Evolutionary conservation across 768 basidiomycete species (phyloP), one percentile per base, ranked within the genome.

Genomic region (Udeniomyces megalosporus): DNA sequence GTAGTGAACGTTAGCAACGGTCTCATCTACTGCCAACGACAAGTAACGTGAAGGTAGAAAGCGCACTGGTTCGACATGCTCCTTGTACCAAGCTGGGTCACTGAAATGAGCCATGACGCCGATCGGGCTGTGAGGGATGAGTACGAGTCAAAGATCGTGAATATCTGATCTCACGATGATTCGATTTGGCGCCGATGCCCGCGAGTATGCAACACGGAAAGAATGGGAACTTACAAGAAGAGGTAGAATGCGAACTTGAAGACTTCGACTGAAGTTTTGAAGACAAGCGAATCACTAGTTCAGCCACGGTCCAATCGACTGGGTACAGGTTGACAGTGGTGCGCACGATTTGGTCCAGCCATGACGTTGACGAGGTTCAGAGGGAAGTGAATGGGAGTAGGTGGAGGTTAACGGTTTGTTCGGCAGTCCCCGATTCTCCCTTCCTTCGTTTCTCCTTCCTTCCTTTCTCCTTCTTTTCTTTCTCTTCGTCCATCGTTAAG

Each of bases 191-290:
- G n/a, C n/a, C n/a, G n/a, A n/a, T n/a, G n/a, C n/a, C n/a, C n/a
- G n/a, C n/a, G n/a, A n/a, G n/a, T n/a, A n/a, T n/a, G n/a, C n/a
- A n/a, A n/a, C n/a, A n/a, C n/a, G 31, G 52, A 11, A 5, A 11
- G 28, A 28, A 35, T 42, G 10, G 10, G 10, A 42, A 10, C 52
- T 54, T 8, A 56, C 54, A 56, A 56, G 54, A 56, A 56, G 4
- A 56, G 54, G 54, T 56, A 56, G 38, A 56, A 56, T 2, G 34
- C 54, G 28, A 56, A 56, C 54, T 56, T 56, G 54, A 56, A 56
- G 54, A 56, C 54, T 38, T 56, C 54, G 54, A 56, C 54, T 56
- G 54, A 20, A 20, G 20, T 10, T 10, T 10, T 20, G 42, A 20
- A 20, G 10, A 10, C 11, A 44, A 44, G 12, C 20, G 20, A 32